A percentile compares a stretch with the other conserved stretches of the same genome.
Evolutionary conservation across 2,329 filamentous ascomycete species (phyloP).

Genomic region (Graphiopsis chlorocephala): DNA sequence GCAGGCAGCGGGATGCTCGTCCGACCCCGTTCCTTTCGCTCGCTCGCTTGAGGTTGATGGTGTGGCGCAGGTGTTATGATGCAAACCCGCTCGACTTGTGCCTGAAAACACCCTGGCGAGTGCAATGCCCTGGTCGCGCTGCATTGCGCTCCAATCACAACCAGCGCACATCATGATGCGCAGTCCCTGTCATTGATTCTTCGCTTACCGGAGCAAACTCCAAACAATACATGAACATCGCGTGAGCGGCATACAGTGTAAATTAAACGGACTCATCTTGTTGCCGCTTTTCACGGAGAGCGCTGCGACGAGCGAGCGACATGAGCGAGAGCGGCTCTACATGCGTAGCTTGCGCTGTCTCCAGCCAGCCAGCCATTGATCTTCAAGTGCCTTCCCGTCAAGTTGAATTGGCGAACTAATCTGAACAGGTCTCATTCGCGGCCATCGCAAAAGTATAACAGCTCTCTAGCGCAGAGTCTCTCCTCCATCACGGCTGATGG

Average conservation of each 20-base stretch:
- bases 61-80: not conserved
- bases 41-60: not conserved
- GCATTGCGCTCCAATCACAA: constrained; percentile 1
- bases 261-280: not conserved
- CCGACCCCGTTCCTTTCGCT: not conserved
- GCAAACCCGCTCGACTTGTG: not conserved
- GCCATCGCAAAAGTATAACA: not conserved
- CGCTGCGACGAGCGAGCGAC: not conserved
- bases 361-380: not conserved
- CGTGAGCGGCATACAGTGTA: not conserved
- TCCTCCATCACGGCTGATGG: not conserved
- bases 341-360: not conserved
- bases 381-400: not conserved
- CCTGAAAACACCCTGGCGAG: not conserved
- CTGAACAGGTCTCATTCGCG: not conserved
- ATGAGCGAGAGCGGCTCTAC: not conserved
- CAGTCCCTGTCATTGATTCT: not conserved
- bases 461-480: constrained; percentile 5
- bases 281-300: not conserved
- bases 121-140: not conserved
- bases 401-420: not conserved
- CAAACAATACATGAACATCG: not conserved
- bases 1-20: not conserved
- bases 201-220: not conserved
- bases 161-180: not conserved